Conservation (phyloP, 2,329 filamentous ascomycete genomes). For the Pseudogymnoascus sp. region DNA sequence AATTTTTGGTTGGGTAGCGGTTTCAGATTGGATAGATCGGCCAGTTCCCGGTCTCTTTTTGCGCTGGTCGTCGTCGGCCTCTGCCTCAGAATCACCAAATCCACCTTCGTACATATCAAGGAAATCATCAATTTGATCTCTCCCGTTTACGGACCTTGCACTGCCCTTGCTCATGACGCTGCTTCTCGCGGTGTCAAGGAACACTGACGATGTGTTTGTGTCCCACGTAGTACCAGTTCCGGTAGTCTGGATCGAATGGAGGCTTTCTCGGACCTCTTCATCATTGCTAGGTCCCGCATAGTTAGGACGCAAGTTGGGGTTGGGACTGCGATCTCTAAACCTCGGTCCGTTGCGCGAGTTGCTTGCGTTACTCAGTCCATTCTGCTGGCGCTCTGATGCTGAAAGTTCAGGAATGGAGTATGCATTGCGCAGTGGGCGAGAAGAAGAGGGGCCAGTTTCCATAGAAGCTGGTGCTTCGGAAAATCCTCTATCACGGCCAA, state of each 20-base stretch:
- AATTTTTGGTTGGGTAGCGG: not conserved
- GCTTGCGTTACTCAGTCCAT: constrained; percentile 25
- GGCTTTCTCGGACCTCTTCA: constrained; percentile 46
- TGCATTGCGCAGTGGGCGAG: constrained; percentile 23
- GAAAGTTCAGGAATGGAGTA: constrained; percentile 29
- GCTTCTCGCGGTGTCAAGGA: constrained; percentile 60
- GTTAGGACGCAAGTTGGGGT: constrained; percentile 24
- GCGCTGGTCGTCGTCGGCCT: constrained; percentile 30
- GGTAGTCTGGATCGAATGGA: constrained; percentile 39
- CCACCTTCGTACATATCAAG: constrained; percentile 63
- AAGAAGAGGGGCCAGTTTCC: constrained; percentile 11
- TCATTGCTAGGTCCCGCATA: constrained; percentile 24
- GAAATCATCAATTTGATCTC: constrained; percentile 57
- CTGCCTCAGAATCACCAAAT: constrained; percentile 44
- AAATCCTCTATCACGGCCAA: constrained; percentile 24
- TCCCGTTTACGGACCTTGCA: constrained; percentile 51
- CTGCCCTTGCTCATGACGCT: constrained; percentile 75
- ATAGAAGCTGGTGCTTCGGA: constrained; percentile 20
- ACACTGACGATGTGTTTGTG: not conserved
- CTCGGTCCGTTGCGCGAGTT: constrained; percentile 20
- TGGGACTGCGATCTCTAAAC: constrained; percentile 17
- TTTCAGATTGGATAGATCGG: constrained; percentile 17
- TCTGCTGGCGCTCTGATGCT: constrained; percentile 23
- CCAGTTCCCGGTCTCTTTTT: constrained; percentile 12
- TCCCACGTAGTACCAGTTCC: not conserved